Conservation (phyloP, 768 basidiomycete species). For the Cystofilobasidium bisporidii region DNA sequence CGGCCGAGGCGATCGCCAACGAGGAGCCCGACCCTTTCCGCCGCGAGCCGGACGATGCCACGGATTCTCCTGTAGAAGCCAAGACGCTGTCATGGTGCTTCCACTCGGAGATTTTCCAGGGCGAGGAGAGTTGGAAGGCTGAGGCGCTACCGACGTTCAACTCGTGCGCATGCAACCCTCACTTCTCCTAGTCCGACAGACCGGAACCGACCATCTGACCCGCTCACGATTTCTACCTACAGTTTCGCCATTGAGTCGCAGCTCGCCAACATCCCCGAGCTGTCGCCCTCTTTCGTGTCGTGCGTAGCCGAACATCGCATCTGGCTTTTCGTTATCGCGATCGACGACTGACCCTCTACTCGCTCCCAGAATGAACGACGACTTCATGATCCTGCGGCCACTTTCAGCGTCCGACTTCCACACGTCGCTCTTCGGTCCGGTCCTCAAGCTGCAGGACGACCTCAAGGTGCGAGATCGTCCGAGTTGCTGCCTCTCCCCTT, state of each 20-base stretch:
- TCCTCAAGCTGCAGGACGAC: slow-evolving; percentile 21
- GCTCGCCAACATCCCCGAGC: slow-evolving; percentile 5
- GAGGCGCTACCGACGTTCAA: slow-evolving; percentile 21
- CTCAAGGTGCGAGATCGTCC: slow-evolving; percentile 1
- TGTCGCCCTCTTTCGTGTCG: slow-evolving; percentile 21
- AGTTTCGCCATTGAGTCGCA: slow-evolving; percentile 28
- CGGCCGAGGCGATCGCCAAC: background rate
- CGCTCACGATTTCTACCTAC: background rate
- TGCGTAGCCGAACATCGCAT: background rate
- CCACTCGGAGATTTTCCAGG: slow-evolving; percentile 23
- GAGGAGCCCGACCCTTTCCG: background rate
- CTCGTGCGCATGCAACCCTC: background rate
- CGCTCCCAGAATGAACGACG: slow-evolving; percentile 18
- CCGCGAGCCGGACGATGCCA: background rate
- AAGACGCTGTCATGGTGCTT: slow-evolving; percentile 16
- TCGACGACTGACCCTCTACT: background rate
- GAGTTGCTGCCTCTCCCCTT: background rate
- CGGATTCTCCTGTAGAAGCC: background rate
- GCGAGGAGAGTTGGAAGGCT: background rate
- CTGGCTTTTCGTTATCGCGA: too few relatives aligned
- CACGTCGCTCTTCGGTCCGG: slow-evolving; percentile 17
- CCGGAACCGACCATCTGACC: too few relatives aligned
- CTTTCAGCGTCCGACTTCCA: slow-evolving; percentile 20
- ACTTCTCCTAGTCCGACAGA: too few relatives aligned
- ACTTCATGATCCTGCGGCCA: slow-evolving; percentile 22